Evolutionary conservation across 2,329 filamentous ascomycete species (phyloP).

Genomic region (Macroventuria anomochaeta): DNA sequence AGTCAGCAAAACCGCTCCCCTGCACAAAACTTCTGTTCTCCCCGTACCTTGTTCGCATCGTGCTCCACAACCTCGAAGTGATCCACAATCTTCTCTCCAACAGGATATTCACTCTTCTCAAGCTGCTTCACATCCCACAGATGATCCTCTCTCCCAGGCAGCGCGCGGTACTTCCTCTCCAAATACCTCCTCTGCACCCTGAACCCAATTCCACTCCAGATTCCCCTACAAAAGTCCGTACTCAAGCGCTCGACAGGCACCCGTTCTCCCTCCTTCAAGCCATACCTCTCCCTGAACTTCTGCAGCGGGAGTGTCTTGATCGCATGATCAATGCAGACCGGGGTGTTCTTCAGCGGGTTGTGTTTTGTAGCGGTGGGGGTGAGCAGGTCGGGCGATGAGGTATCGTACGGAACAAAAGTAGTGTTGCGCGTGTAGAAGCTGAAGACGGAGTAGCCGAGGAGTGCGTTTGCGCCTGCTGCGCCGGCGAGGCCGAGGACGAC

Average conservation of each 20-base stretch:
- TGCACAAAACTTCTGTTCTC: not conserved
- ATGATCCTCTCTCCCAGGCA: constrained; percentile 40
- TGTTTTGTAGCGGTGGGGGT: constrained; percentile 31
- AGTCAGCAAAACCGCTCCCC: constrained; percentile 12
- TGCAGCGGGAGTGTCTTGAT: constrained; percentile 45
- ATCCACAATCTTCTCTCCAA: constrained; percentile 49
- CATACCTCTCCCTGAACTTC: constrained; percentile 37
- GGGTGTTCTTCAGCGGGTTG: constrained; percentile 46
- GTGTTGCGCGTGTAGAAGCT: constrained; percentile 46
- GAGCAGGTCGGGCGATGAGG: constrained; percentile 34
- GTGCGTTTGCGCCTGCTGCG: constrained; percentile 37
- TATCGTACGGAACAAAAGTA: constrained; percentile 46
- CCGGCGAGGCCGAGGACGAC: constrained; percentile 42
- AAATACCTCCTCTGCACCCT: constrained; percentile 45
- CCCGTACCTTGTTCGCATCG: constrained; percentile 43
- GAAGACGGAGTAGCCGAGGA: constrained; percentile 45
- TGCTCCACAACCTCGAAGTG: constrained; percentile 52
- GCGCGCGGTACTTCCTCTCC: constrained; percentile 44
- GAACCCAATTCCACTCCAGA: constrained; percentile 49
- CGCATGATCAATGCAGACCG: constrained; percentile 47
- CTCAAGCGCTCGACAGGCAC: constrained; percentile 43
- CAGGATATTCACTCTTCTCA: constrained; percentile 39
- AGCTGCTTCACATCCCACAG: constrained; percentile 48
- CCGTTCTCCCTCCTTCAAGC: constrained; percentile 13
- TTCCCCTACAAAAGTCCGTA: constrained; percentile 47